Percentiles rank a stretch among this genome's conserved stretches.
phyloP scores from a whole-genome alignment of 306 rosid species.

The Lathyrus oleraceus region DNA sequence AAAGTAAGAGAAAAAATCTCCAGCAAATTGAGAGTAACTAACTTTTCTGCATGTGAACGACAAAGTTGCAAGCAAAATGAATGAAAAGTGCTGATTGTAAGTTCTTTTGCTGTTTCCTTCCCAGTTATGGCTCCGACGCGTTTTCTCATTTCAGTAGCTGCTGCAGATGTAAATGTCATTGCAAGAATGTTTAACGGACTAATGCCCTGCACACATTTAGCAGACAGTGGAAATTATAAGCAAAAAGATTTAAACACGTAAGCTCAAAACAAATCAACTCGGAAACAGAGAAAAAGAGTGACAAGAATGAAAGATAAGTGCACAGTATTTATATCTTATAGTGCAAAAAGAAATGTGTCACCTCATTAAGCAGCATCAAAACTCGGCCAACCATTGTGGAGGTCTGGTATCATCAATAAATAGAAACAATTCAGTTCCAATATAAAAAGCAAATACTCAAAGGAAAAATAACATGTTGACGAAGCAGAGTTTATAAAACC shows the following conservation, averaged over 20 bases:
- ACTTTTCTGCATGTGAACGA: slow-evolving; percentile 89
- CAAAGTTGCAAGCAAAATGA: slow-evolving; percentile 96
- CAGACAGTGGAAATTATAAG: slow-evolving; percentile 29
- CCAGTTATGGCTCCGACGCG: slow-evolving; percentile 85
- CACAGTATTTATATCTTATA: slow-evolving; percentile 17
- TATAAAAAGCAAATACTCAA: slow-evolving; percentile 4
- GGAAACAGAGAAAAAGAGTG: slow-evolving; percentile 9
- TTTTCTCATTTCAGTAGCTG: slow-evolving; percentile 96
- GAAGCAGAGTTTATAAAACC: slow-evolving; percentile 43
- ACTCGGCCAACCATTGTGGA: slow-evolving; percentile 98
- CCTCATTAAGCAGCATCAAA: slow-evolving; percentile 88
- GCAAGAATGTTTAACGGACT: slow-evolving; percentile 76
- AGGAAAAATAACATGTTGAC: slow-evolving; percentile 2
- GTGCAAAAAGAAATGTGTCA: slow-evolving; percentile 30
- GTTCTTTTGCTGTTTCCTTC: slow-evolving; percentile 74
- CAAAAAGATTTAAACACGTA: slow-evolving; percentile 14
- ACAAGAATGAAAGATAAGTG: slow-evolving; percentile 20
- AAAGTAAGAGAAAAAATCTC: slow-evolving; percentile 16
- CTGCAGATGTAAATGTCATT: slow-evolving; percentile 96
- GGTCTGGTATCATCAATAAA: slow-evolving; percentile 60
- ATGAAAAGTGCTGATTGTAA: slow-evolving; percentile 94
- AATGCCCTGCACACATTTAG: slow-evolving; percentile 57
- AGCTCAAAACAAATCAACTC: slow-evolving; percentile 7
- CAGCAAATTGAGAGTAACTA: slow-evolving; percentile 32
- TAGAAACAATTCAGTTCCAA: slow-evolving; percentile 39